phyloP scores from a whole-genome alignment of 2,329 filamentous ascomycete species.

The Penicillium occitanis region DNA sequence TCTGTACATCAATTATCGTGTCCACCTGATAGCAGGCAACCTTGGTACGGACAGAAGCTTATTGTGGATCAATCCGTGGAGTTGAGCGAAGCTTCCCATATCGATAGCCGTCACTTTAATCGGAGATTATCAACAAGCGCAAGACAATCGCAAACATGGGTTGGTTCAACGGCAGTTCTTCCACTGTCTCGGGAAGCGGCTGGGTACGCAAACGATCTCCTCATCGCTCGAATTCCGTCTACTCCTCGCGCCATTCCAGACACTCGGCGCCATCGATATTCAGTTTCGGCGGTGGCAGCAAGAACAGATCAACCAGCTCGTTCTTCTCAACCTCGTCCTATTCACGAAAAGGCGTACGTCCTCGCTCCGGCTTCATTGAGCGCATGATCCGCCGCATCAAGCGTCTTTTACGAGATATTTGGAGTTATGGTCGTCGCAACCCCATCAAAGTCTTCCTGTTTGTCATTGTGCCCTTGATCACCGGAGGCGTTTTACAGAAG shows the following conservation, averaged over 20 bases:
- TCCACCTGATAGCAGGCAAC: neutral
- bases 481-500: constrained; percentile 75
- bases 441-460: constrained; percentile 85
- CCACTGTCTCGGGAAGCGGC: constrained; percentile 25
- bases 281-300: constrained; percentile 36
- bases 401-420: constrained; percentile 75
- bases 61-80: constrained; percentile 5
- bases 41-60: neutral
- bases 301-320: constrained; percentile 41
- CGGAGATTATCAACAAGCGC: neutral
- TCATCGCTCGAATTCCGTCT: constrained; percentile 36
- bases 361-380: constrained; percentile 74
- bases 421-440: constrained; percentile 77
- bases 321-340: constrained; percentile 58
- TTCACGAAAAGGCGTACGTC: constrained; percentile 74
- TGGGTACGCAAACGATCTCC: constrained; percentile 40
- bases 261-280: constrained; percentile 50
- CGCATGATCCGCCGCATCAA: constrained; percentile 73
- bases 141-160: constrained; percentile 37
- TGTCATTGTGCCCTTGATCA: constrained; percentile 83
- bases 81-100: neutral
- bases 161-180: constrained; percentile 47
- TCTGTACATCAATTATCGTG: neutral
- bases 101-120: neutral
- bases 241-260: constrained; percentile 37